A percentile compares a stretch with the other conserved stretches of the same genome.
phyloP scores from a whole-genome alignment of 345 rosid genomes.

The Hibiscus mutabilis region DNA sequence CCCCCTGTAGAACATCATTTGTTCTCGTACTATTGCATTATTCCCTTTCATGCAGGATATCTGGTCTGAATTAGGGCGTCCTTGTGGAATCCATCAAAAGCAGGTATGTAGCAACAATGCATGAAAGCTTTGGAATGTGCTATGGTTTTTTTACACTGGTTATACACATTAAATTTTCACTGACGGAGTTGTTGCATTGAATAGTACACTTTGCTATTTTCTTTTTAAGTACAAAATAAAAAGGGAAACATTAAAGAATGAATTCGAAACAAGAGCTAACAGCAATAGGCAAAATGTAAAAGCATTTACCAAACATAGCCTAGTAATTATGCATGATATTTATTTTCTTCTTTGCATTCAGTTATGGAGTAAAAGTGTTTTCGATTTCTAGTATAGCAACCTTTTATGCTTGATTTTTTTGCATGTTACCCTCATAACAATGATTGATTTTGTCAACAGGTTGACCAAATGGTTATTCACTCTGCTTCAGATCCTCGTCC shows the following conservation, averaged over 20 bases:
- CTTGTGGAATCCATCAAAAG: constrained; percentile 95
- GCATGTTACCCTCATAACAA: constrained; percentile 7
- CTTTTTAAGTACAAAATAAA: too few relatives aligned
- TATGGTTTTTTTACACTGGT: background rate
- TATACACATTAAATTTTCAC: background rate
- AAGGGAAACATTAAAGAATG: too few relatives aligned
- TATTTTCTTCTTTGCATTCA: background rate
- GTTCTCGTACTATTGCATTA: background rate
- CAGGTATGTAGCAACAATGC: constrained; percentile 57
- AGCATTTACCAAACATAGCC: background rate
- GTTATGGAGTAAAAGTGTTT: background rate
- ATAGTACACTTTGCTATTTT: too few relatives aligned
- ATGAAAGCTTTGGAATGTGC: background rate
- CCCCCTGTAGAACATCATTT: too few relatives aligned
- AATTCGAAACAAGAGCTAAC: too few relatives aligned
- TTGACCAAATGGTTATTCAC: constrained; percentile 97
- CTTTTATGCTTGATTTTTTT: background rate
- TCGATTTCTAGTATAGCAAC: background rate
- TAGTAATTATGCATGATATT: constrained; percentile 1
- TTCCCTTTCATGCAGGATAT: constrained; percentile 59
- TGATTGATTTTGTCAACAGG: constrained; percentile 39
- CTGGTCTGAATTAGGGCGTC: constrained; percentile 96
- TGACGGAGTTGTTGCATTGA: background rate
- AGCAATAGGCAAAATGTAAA: too few relatives aligned
- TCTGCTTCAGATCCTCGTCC: constrained; percentile 82